Base-by-base conservation (phyloP, 108 stramenopile genomes). In the Conticribra guillardii region DNA sequence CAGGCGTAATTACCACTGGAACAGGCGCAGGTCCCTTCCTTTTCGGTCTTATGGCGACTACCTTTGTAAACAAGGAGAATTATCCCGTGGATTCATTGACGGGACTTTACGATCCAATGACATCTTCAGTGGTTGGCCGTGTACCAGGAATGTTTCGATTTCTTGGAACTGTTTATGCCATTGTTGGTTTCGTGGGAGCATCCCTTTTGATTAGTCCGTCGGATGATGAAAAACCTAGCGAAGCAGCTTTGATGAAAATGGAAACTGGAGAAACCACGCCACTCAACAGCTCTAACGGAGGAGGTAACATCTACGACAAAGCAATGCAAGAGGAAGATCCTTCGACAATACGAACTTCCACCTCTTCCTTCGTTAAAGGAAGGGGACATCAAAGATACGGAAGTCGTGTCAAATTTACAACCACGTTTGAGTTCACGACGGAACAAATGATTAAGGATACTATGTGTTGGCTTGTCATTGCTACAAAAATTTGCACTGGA, bases 1-100 rank as follows among this genome's bases (percentile, higher is more conserved):
- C 79, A 7, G 79, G 79, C 15, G 50, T 80, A 3, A 70, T 80
- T 45, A 80, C 79, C 0, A 80, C 79, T 32, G 79, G 79, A 18
- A 74, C 79, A 29, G 79, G 79, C 3, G 60, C 60, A 2, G 79
- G 79, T 26, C 79, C 79, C 22, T 80, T 80, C 31, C 26, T 80
- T 9, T 67, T 68, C 14, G 74, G 74, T 0, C 63, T 80, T 17
- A 26, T 80, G 47, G 79, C 79, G 8, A 80, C 79, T 28, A 64
- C 74, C n/a, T 80, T 57, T 63, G 79, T 80, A 1, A 80, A 80
- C 41, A 51, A 44, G 7, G 79, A 80, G 34, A 74, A 80, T 24
- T 79, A 65, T 49, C 77, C 59, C 8, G 77, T 79, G 2, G 77
- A 79, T 51, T n/a, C 58, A 23, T 26, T 29, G 4, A 71, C 77